Percentiles rank a stretch among this genome's conserved stretches.
Evolutionary conservation across 75 land plant species (phyloP).

Genomic region (Pseudotsuga menziesii): DNA sequence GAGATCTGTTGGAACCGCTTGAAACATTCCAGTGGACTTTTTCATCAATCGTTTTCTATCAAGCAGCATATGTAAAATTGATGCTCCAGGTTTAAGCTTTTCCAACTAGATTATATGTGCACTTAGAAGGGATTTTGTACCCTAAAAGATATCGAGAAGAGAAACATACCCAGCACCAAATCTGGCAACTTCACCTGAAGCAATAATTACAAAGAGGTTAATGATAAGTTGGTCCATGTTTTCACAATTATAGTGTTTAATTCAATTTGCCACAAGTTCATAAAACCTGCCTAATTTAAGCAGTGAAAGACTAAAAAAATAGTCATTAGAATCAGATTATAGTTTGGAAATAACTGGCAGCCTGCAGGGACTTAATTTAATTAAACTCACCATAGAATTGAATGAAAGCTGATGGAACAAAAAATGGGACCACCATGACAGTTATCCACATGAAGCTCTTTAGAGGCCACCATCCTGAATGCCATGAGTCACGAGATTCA

Average conservation of each 20-base stretch:
- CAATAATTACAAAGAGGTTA: background rate
- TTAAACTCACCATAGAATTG: slow-evolving; percentile 73
- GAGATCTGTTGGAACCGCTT: background rate
- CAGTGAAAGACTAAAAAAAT: too few relatives aligned
- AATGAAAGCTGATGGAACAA: slow-evolving; percentile 63
- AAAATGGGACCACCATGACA: slow-evolving; percentile 57
- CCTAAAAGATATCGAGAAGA: background rate
- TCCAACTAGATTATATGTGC: background rate
- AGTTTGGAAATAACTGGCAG: background rate
- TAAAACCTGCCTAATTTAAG: too few relatives aligned
- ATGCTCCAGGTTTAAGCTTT: slow-evolving; percentile 8
- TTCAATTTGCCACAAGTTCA: too few relatives aligned
- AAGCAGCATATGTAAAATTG: background rate
- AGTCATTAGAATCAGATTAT: too few relatives aligned
- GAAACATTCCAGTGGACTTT: too few relatives aligned
- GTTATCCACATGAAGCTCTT: slow-evolving; percentile 64
- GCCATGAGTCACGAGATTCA: slow-evolving; percentile 66
- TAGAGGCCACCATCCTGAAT: slow-evolving; percentile 88
- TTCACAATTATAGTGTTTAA: too few relatives aligned
- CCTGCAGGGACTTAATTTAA: background rate
- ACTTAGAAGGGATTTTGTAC: background rate
- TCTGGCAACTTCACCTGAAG: slow-evolving; percentile 83
- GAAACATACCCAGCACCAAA: slow-evolving; percentile 82
- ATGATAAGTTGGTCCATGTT: too few relatives aligned
- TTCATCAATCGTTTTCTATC: background rate